phyloP scores from a whole-genome alignment of 139 green algal species.

The Tetraselmis chui region DNA sequence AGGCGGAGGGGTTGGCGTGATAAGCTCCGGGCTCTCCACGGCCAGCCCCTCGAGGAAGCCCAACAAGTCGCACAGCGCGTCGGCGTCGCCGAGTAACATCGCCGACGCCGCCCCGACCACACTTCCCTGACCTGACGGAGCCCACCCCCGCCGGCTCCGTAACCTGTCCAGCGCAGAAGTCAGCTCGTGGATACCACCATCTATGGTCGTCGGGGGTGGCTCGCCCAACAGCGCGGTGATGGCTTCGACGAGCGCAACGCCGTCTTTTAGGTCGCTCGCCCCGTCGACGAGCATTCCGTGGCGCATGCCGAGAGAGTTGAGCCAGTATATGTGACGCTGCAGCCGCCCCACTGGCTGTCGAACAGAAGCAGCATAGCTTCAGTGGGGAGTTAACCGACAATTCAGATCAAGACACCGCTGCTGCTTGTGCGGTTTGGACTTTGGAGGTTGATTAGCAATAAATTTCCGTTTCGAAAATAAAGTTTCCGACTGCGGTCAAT shows the following conservation, averaged over 20 bases:
- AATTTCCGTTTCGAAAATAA: no score
- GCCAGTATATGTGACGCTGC: neutral
- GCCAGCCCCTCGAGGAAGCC: neutral
- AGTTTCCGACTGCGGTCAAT: no score
- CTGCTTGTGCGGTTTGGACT: no score
- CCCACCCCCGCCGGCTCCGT: neutral
- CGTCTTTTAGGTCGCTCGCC: neutral
- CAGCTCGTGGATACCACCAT: neutral
- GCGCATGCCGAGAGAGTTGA: neutral
- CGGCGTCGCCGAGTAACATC: neutral
- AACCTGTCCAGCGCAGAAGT: neutral
- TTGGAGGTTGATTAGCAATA: no score
- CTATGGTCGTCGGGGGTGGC: no score
- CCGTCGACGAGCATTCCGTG: neutral
- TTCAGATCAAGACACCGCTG: no score
- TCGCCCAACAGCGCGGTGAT: neutral
- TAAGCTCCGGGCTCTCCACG: neutral
- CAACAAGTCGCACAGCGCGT: neutral
- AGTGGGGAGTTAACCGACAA: no score
- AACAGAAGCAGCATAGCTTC: neutral
- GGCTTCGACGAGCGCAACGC: neutral
- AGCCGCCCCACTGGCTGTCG: neutral
- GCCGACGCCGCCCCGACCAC: neutral
- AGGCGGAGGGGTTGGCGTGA: no score
- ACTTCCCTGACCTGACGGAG: neutral